Evolutionary conservation across 768 basidiomycete species (phyloP), one percentile per base, ranked within the genome.

Genomic region (Mycena vulgaris): DNA sequence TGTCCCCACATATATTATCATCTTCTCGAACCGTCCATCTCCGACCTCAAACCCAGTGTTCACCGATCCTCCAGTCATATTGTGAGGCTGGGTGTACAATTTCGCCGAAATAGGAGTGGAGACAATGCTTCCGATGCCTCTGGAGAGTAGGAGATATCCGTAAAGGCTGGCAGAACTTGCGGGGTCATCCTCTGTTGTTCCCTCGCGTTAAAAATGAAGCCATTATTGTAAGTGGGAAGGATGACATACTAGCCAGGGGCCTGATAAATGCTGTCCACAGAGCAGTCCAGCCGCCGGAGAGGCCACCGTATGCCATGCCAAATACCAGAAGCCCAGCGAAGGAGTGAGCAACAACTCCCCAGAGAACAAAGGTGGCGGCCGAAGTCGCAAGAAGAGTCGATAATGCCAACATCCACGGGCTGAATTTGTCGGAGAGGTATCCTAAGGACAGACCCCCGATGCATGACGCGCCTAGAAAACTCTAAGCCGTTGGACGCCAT

Each of bases 91-190:
- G 23, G 35, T 48, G 42, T 63, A 64, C 10, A 69, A 42, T 10
- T 30, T 39, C 8, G 72, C 60, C 0, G 70, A 63, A 7, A 80
- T 77, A 2, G 80, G 79, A 13, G 78, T 79, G 1, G 80, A 80
- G 7, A 77, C 62, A 42, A 80, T 78, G 67, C 77, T 80, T 17
- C 78, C 79, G 13, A 80, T 63, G 33, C 80, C 80, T 31, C 79
- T 61, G 0, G 76, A 72, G 21, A 80, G 67, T 25, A 80, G 66
- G 42, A 45, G 42, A 45, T 75, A 74, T 1, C 76, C 77, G 45
- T 74, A 75, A 14, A 80, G 66, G 25, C 64, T 72, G 1, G 74
- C 78, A 17, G 75, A 59, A 17, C 76, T 30, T 1, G 51, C 58
- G 1, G 74, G 77, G 55, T 81, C 78, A 39, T 79, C 78, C 53